phyloP scores from a whole-genome alignment of 768 basidiomycete species.

The Neoboletus magnificus region DNA sequence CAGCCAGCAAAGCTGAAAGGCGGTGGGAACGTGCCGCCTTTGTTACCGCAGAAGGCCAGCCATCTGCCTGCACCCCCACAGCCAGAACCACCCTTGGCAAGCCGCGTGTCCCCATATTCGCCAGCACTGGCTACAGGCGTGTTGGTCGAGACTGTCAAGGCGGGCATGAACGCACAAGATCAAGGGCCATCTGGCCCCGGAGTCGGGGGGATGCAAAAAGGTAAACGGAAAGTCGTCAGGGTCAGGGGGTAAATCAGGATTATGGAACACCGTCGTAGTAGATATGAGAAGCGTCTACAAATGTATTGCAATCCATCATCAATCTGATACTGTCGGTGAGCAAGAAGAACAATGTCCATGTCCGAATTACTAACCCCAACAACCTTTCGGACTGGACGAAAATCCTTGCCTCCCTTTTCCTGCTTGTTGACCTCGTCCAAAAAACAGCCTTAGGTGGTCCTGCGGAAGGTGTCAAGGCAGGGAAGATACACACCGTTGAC shows the following conservation, averaged over 20 bases:
- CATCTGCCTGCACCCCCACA: slow-evolving; percentile 72
- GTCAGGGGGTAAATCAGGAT: slow-evolving; percentile 50
- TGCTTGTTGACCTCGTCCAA: neutral
- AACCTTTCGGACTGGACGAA: neutral
- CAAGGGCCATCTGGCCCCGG: slow-evolving; percentile 39
- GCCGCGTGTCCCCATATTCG: slow-evolving; percentile 75
- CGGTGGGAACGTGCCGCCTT: slow-evolving; percentile 30
- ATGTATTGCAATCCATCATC: slow-evolving; percentile 17
- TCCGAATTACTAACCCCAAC: neutral
- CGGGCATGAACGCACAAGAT: slow-evolving; percentile 72
- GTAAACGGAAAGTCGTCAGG: slow-evolving; percentile 77
- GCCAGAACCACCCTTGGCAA: slow-evolving; percentile 68
- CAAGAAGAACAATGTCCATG: neutral
- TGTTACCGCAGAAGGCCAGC: slow-evolving; percentile 27
- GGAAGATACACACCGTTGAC: too few species aligned
- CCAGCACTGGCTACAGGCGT: slow-evolving; percentile 75
- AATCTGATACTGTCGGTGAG: neutral
- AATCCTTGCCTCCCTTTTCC: neutral
- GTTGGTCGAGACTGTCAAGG: slow-evolving; percentile 79
- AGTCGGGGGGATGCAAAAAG: slow-evolving; percentile 48
- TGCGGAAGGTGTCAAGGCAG: neutral
- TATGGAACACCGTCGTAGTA: neutral
- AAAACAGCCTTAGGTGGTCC: neutral
- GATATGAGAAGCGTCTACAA: slow-evolving; percentile 15
- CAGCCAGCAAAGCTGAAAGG: slow-evolving; percentile 47